Evolutionary conservation across 441 rosid genomes (phyloP).

Genomic region (Corymbia calophylla): DNA sequence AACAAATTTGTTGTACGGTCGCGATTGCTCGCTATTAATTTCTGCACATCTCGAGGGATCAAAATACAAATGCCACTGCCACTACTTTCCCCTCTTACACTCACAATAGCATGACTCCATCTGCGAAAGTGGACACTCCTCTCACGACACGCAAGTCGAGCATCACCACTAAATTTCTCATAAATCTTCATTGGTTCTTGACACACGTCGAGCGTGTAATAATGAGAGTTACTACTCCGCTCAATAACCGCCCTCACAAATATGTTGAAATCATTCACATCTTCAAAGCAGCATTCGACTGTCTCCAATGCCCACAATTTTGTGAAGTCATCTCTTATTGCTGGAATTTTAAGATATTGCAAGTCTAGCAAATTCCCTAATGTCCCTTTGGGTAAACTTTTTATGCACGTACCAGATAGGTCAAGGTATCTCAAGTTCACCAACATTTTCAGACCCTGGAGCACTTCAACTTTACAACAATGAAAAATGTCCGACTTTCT

Average conservation of each 20-base stretch:
- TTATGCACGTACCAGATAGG: rapidly evolving
- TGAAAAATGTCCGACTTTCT: neutral
- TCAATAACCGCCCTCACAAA: rapidly evolving
- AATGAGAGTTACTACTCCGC: rapidly evolving
- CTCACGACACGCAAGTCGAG: rapidly evolving
- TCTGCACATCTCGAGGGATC: neutral
- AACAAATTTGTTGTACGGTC: too few species aligned
- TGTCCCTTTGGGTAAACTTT: neutral
- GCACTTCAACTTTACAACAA: neutral
- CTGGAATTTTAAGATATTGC: neutral
- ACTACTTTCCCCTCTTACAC: neutral
- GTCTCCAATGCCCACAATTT: neutral
- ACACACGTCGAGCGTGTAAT: rapidly evolving
- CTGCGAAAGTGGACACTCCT: rapidly evolving
- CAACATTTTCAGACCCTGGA: neutral
- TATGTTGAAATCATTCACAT: too few species aligned
- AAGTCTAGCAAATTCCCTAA: neutral
- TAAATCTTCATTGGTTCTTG: too few species aligned
- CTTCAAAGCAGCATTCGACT: rapidly evolving
- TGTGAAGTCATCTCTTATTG: rapidly evolving
- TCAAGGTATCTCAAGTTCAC: neutral
- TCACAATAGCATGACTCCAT: neutral
- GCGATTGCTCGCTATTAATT: too few species aligned
- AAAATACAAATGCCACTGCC: neutral
- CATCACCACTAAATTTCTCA: rapidly evolving